A percentile compares a stretch with the other conserved stretches of the same genome.
Conservation (phyloP, 2,329 filamentous ascomycete species). For the Fusarium pilosicola region DNA sequence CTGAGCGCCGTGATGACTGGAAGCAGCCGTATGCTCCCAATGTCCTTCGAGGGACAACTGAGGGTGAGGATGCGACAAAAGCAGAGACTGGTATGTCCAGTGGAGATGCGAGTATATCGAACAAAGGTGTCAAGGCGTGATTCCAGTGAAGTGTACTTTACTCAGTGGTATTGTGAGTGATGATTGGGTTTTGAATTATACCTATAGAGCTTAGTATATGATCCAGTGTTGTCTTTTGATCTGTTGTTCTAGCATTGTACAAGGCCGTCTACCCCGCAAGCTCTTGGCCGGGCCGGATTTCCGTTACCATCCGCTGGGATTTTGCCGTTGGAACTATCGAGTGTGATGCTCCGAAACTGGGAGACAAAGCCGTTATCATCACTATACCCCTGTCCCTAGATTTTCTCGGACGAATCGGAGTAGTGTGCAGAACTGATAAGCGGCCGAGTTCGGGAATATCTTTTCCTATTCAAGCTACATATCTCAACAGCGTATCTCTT, state of each 20-base stretch:
- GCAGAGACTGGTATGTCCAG: not conserved
- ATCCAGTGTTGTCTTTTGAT: too few species aligned
- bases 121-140: not conserved
- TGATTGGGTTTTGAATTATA: not conserved
- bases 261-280: not conserved
- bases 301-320: too few species aligned
- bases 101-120: not conserved
- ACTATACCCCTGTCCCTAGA: accelerated
- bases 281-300: not conserved
- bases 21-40: not conserved
- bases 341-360: not conserved
- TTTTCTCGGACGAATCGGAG: not conserved
- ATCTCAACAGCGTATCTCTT: not conserved
- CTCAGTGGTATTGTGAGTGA: not conserved
- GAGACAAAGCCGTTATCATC: not conserved
- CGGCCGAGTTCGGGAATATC: not conserved
- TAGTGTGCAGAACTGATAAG: not conserved
- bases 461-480: not conserved
- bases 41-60: not conserved
- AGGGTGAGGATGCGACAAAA: not conserved
- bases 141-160: too few species aligned
- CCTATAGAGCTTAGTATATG: not conserved
- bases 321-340: not conserved
- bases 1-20: not conserved
- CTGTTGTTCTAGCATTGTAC: too few species aligned